phyloP scores from a whole-genome alignment of 2,329 filamentous ascomycete species.

The Fusarium sp. region DNA sequence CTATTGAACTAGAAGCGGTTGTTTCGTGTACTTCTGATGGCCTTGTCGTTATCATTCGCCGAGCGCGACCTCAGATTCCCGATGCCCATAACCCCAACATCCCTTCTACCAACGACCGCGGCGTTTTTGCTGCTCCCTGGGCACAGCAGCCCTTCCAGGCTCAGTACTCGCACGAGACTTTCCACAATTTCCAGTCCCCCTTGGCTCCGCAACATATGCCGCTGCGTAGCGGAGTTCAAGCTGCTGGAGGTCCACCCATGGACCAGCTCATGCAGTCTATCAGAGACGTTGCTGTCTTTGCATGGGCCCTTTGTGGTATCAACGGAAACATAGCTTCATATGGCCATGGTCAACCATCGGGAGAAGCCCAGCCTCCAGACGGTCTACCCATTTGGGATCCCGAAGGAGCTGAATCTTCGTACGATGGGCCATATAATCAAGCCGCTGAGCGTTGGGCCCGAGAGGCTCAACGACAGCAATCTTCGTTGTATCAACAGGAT shows the following conservation, averaged over 20 bases:
- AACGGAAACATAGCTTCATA: slow-evolving; percentile 78
- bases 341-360: slow-evolving; percentile 69
- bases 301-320: slow-evolving; percentile 85
- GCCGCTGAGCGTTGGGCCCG: slow-evolving; percentile 40
- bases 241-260: slow-evolving; percentile 64
- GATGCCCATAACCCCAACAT: slow-evolving; percentile 61
- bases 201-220: slow-evolving; percentile 59
- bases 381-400: slow-evolving; percentile 48
- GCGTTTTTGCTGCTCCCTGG: slow-evolving; percentile 85
- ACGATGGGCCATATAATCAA: slow-evolving; percentile 44
- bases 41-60: slow-evolving; percentile 82
- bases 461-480: slow-evolving; percentile 15
- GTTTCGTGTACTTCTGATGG: slow-evolving; percentile 92
- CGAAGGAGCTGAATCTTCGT: slow-evolving; percentile 24
- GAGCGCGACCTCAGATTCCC: slow-evolving; percentile 77
- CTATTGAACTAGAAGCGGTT: slow-evolving; percentile 86
- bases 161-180: slow-evolving; percentile 54
- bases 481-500: slow-evolving; percentile 2
- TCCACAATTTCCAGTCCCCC: slow-evolving; percentile 45
- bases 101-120: slow-evolving; percentile 64
- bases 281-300: slow-evolving; percentile 87
- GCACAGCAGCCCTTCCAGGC: slow-evolving; percentile 72
- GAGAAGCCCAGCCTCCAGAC: slow-evolving; percentile 68
- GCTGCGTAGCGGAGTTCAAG: slow-evolving; percentile 57
- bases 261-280: slow-evolving; percentile 82